phyloP scores from a whole-genome alignment of 768 basidiomycete genomes.

The Myochromella boudieri region DNA sequence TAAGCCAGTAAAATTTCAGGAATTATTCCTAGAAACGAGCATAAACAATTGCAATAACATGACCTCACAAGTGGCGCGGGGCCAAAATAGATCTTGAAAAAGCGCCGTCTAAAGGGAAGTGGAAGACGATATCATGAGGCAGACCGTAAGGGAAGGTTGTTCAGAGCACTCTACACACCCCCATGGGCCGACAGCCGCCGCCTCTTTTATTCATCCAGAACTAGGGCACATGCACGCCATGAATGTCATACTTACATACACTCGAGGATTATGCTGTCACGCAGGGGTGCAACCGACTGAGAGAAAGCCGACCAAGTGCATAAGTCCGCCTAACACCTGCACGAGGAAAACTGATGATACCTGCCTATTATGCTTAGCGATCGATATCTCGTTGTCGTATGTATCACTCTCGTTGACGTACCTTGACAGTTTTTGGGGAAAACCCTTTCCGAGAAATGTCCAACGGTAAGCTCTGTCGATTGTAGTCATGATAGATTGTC shows the following conservation, averaged over 20 bases:
- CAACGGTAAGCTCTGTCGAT: too few species aligned
- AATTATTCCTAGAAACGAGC: too few species aligned
- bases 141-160: background rate
- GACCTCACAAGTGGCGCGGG: background rate
- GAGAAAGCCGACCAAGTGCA: background rate
- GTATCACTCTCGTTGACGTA: background rate
- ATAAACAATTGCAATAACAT: background rate
- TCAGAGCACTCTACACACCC: background rate
- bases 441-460: slow-evolving; percentile 1
- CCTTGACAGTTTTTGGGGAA: background rate
- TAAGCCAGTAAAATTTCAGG: background rate
- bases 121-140: slow-evolving; percentile 2
- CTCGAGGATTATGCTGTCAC: background rate
- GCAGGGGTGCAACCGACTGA: slow-evolving; percentile 3
- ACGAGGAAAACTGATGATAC: slow-evolving; percentile 1
- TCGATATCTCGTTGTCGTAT: too few species aligned
- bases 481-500: background rate
- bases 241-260: background rate
- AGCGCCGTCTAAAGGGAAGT: background rate
- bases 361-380: too few species aligned
- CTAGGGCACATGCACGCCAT: too few species aligned
- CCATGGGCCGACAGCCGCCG: background rate
- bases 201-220: too few species aligned
- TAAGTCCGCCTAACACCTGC: background rate
- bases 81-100: background rate